phyloP scores from a whole-genome alignment of 1,284 basidiomycete genomes.

The Testicularia cyperi region DNA sequence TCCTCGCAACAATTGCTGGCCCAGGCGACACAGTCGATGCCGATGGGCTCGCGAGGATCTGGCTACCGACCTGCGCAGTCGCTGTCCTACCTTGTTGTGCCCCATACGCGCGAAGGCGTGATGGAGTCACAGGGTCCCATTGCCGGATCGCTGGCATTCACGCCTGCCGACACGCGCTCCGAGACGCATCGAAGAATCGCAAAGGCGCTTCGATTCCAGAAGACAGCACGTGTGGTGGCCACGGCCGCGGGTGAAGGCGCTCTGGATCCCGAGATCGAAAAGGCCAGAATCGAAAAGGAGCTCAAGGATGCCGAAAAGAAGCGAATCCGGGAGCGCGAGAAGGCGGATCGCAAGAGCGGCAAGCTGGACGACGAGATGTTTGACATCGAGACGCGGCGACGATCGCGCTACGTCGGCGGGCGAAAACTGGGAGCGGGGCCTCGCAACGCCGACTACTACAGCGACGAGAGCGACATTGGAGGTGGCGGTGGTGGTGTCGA shows the following conservation, averaged over 20 bases:
- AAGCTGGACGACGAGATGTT: slow-evolving; percentile 48
- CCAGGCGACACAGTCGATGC: slow-evolving; percentile 34
- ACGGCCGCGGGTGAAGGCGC: slow-evolving; percentile 34
- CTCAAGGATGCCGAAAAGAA: slow-evolving; percentile 53
- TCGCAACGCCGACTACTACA: slow-evolving; percentile 45
- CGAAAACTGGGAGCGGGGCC: slow-evolving; percentile 34
- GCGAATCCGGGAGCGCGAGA: slow-evolving; percentile 43
- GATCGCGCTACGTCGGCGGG: slow-evolving; percentile 18
- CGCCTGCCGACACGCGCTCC: slow-evolving; percentile 84
- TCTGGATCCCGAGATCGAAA: slow-evolving; percentile 67
- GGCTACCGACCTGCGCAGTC: slow-evolving; percentile 29
- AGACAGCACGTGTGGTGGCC: slow-evolving; percentile 69
- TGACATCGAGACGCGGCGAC: slow-evolving; percentile 33
- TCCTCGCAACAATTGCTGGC: slow-evolving; percentile 24
- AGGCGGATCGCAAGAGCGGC: slow-evolving; percentile 34
- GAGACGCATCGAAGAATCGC: slow-evolving; percentile 85
- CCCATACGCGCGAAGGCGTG: slow-evolving; percentile 80
- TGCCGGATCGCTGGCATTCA: slow-evolving; percentile 77
- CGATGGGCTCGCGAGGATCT: slow-evolving; percentile 36
- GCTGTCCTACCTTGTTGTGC: slow-evolving; percentile 79
- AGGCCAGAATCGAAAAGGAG: slow-evolving; percentile 61
- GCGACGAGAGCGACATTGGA: slow-evolving; percentile 45
- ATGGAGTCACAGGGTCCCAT: slow-evolving; percentile 80
- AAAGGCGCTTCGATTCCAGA: slow-evolving; percentile 76
- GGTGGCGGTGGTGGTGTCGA: slow-evolving; percentile 18